Evolutionary conservation across 2,329 filamentous ascomycete species (phyloP), one percentile per base, ranked within the genome.

Genomic region (Rutstroemia sp.): DNA sequence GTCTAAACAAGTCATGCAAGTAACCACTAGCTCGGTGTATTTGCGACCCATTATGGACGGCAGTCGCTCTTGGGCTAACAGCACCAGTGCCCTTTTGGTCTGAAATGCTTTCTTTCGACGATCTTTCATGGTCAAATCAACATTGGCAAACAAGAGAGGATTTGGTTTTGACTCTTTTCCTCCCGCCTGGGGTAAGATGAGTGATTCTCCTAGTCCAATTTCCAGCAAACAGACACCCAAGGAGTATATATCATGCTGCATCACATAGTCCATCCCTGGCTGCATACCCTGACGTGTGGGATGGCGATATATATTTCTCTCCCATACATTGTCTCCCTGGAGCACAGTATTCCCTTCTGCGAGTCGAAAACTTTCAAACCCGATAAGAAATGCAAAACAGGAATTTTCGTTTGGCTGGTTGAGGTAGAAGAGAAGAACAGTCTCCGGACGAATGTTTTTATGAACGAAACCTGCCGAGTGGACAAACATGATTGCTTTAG

Each of bases 181-280:
- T 16, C n/a, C 34, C 6, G 42, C 21, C 7, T 53, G 12, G 19
- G 34, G 46, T 2, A 44, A 9, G 3, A 56, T 50, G 21, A 76
- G 65, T 38, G 69, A 64, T 59, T 73, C 73, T 73, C 75, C 76
- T 14, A 75, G 65, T 1, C 75, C 74, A 19, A 79, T 75, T 65
- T 79, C 76, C 3, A 78, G 69, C 3, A 80, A 69, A 1, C 78
- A 68, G 1, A 79, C 70, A 2, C 77, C 77, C 4, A 80, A 69
- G 47, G 72, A 75, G 67, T 75, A 75, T 42, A 74, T 70, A 57
- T 74, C 73, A 58, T 72, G 73, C 41, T 58, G 58, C 60, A 63
- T 63, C 9, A 47, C 23, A 30, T 63, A 62, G 1, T 51, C 9
- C 12, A 41, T 46, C 53, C 62, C 53, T 17, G 56, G 54, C 3